Conservation (phyloP, 345 rosid genomes). For the Populus davidiana region DNA sequence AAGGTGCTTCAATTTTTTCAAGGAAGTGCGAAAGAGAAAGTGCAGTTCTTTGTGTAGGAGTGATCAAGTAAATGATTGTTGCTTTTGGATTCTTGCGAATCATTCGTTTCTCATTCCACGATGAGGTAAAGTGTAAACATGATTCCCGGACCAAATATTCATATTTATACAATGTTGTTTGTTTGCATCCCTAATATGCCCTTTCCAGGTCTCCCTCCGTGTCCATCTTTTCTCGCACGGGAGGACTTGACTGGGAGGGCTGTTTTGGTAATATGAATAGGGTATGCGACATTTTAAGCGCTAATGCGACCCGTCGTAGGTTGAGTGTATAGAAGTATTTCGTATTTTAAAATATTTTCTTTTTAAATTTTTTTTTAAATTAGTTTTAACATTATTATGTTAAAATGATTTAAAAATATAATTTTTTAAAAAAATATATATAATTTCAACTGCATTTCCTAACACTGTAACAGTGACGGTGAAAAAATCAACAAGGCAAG, state of each 20-base stretch:
- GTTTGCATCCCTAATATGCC: conserved; percentile 1
- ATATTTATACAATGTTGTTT: conserved; percentile 19
- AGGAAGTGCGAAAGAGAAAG: neutral
- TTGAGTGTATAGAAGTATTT: no score
- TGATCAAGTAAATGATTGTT: neutral
- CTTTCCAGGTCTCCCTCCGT: conserved; percentile 14
- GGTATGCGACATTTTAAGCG: neutral
- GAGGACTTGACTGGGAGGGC: neutral
- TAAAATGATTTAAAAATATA: no score
- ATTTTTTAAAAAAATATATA: neutral
- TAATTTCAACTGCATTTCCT: no score
- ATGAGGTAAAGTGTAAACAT: conserved; percentile 21
- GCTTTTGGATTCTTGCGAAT: conserved; percentile 28
- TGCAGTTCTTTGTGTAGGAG: neutral
- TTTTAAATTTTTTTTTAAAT: no score
- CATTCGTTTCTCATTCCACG: conserved; percentile 19
- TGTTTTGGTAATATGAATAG: neutral
- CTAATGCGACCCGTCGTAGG: neutral
- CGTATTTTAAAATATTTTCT: no score
- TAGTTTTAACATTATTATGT: no score
- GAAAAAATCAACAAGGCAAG: conserved; percentile 8
- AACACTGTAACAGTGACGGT: neutral
- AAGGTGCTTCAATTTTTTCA: neutral
- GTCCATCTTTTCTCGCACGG: no score
- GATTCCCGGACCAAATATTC: neutral